Conservation (phyloP, 192 early-diverging fungal species). For the Lobosporangium transversale region DNA sequence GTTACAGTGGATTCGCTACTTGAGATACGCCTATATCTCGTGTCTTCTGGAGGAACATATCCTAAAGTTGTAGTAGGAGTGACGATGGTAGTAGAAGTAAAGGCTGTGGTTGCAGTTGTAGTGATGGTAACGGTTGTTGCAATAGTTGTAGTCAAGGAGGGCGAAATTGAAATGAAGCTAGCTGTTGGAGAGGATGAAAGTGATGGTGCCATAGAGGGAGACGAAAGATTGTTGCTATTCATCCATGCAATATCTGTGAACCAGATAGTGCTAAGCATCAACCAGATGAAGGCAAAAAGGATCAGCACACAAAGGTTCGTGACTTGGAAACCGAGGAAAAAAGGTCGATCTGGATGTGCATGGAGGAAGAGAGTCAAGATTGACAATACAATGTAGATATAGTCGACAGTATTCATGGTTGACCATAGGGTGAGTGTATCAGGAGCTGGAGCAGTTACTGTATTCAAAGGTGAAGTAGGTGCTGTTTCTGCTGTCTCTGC, state of each 20-base stretch:
- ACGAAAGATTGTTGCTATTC: background rate
- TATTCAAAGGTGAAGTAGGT: background rate
- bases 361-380: conserved; percentile 1
- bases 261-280: conserved; percentile 1
- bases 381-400: background rate
- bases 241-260: conserved; percentile 4
- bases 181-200: no score
- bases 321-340: background rate
- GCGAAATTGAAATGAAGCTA: background rate
- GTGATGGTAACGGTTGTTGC: background rate
- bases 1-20: no score
- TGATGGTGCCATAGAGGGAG: background rate
- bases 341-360: background rate
- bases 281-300: conserved; percentile 1
- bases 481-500: no score
- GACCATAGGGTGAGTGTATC: background rate
- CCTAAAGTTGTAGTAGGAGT: background rate
- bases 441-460: background rate
- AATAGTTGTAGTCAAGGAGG: background rate
- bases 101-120: background rate
- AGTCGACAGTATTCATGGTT: conserved; percentile 4
- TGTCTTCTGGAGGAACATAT: background rate
- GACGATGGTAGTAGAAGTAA: background rate
- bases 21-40: no score
- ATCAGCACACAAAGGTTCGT: background rate